phyloP scores from a whole-genome alignment of 2,329 filamentous ascomycete species.

The Sclerotinia sclerotiorum region DNA sequence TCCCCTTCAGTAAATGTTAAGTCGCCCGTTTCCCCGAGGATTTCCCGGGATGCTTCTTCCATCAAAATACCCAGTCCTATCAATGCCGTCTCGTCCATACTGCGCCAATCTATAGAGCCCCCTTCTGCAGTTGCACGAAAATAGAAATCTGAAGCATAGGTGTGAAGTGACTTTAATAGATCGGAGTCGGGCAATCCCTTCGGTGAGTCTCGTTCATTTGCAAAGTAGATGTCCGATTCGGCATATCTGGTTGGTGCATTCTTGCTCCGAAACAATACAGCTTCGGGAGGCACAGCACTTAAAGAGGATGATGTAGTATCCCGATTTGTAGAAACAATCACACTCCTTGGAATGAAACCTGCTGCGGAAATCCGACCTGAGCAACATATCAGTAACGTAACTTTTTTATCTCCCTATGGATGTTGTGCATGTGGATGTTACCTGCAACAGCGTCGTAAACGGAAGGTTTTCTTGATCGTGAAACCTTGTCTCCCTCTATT shows the following conservation, averaged over 20 bases:
- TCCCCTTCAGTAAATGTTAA: slow-evolving; percentile 67
- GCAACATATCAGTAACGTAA: slow-evolving; percentile 15
- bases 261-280: slow-evolving; percentile 66
- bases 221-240: slow-evolving; percentile 71
- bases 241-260: slow-evolving; percentile 65
- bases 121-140: slow-evolving; percentile 38
- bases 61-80: slow-evolving; percentile 73
- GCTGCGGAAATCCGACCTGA: slow-evolving; percentile 46
- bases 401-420: slow-evolving; percentile 11
- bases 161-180: slow-evolving; percentile 66
- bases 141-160: slow-evolving; percentile 68
- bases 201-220: slow-evolving; percentile 56
- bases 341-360: slow-evolving; percentile 44
- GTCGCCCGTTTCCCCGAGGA: slow-evolving; percentile 65
- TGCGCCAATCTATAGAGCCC: slow-evolving; percentile 48
- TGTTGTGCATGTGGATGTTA: slow-evolving; percentile 38
- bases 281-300: slow-evolving; percentile 60
- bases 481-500: slow-evolving; percentile 25
- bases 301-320: slow-evolving; percentile 39
- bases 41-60: slow-evolving; percentile 65
- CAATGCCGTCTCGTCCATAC: slow-evolving; percentile 77
- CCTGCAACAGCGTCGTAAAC: slow-evolving; percentile 75
- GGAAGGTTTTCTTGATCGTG: slow-evolving; percentile 47
- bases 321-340: slow-evolving; percentile 33
- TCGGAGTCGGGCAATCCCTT: slow-evolving; percentile 65